These are phyloP conservation scores for Achaetomiella virescens DNA, from an alignment of 495 filamentous ascomycete genomes.

Conservation along the genomic window DNA sequence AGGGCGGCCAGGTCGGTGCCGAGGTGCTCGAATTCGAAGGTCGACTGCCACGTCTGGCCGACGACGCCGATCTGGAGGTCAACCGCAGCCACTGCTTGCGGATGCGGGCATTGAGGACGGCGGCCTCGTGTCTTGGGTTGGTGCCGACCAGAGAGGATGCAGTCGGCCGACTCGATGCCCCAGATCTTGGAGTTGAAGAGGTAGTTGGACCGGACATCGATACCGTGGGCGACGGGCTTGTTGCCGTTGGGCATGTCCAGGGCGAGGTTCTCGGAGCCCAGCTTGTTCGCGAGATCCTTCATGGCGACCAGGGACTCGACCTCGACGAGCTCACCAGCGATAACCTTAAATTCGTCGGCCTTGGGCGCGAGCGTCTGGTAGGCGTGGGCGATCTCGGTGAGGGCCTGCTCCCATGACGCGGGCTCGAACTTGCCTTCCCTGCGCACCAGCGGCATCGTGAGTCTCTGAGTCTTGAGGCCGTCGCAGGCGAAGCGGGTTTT, in stretches of 20 bases:
- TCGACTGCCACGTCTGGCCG: constrained; percentile 84
- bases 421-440: constrained; percentile 82
- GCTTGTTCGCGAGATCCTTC: constrained; percentile 93
- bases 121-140: constrained; percentile 90
- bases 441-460: constrained; percentile 88
- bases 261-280: constrained; percentile 91
- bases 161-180: constrained; percentile 89
- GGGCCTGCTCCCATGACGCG: constrained; percentile 87
- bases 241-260: constrained; percentile 83
- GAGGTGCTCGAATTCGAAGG: constrained; percentile 87
- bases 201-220: constrained; percentile 92
- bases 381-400: constrained; percentile 74
- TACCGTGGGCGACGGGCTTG: constrained; percentile 80
- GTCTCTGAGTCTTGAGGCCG: constrained; percentile 88
- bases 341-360: constrained; percentile 89
- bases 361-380: constrained; percentile 69
- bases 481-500: constrained; percentile 96
- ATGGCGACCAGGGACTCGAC: constrained; percentile 89
- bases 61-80: constrained; percentile 90
- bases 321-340: constrained; percentile 86
- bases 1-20: constrained; percentile 69
- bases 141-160: constrained; percentile 87
- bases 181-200: constrained; percentile 92
- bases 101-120: constrained; percentile 91
- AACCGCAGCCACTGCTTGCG: constrained; percentile 93